These are phyloP conservation scores for Tetracentron sinense DNA, from an alignment of 164 flowering plant genomes.

Conservation along the genomic window DNA sequence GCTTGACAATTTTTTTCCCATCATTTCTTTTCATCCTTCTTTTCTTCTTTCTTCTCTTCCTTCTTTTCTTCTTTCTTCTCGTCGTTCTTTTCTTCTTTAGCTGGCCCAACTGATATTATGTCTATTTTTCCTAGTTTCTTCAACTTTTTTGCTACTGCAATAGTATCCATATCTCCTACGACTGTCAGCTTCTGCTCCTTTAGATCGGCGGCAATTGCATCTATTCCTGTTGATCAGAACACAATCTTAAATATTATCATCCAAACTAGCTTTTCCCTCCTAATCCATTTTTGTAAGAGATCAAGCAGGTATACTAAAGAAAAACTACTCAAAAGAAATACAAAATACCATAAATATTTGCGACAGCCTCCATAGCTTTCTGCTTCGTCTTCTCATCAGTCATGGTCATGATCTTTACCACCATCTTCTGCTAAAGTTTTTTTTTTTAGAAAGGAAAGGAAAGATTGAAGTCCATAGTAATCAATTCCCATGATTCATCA, in stretches of 20 bases:
- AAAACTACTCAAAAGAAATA: neutral
- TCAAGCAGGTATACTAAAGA: too few relatives aligned
- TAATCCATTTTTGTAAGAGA: too few relatives aligned
- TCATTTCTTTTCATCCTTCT: conserved; percentile 10
- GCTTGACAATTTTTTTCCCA: neutral
- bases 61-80: conserved; percentile 60
- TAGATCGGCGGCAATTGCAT: conserved; percentile 83
- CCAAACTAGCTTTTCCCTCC: too few relatives aligned
- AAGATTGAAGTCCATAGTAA: neutral
- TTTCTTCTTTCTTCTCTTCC: conserved; percentile 37
- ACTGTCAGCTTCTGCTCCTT: conserved; percentile 82
- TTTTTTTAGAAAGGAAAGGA: neutral
- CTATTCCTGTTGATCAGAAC: conserved; percentile 87
- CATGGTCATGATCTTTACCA: conserved; percentile 85
- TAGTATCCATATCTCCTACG: conserved; percentile 75
- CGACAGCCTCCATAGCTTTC: conserved; percentile 92
- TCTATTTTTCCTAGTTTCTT: conserved; percentile 77
- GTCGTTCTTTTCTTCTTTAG: conserved; percentile 88
- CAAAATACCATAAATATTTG: conserved; percentile 65
- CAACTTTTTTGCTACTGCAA: conserved; percentile 70
- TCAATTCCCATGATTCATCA: neutral
- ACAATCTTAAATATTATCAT: too few relatives aligned
- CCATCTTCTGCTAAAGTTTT: conserved; percentile 68
- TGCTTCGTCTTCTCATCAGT: conserved; percentile 86
- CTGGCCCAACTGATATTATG: conserved; percentile 84